A percentile compares a stretch with the other conserved stretches of the same genome.
Conservation (phyloP, 73 alveolate genomes). For the Effrenium voratum region DNA sequence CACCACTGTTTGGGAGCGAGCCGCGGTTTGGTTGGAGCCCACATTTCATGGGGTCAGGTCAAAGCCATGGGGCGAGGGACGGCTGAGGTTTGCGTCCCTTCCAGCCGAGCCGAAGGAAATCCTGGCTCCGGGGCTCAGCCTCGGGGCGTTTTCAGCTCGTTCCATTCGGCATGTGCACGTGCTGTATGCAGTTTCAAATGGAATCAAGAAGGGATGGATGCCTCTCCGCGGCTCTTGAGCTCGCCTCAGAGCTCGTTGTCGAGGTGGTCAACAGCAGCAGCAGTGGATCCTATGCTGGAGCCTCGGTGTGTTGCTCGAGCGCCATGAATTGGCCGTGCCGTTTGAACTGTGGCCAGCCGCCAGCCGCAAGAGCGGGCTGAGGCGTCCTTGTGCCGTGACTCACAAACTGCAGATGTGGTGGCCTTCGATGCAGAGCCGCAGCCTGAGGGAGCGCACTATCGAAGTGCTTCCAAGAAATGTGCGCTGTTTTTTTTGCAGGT, state of each 20-base stretch:
- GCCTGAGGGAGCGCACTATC: too few species aligned
- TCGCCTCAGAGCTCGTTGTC: not conserved
- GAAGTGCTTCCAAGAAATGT: too few species aligned
- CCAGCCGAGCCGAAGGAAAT: conserved; percentile 73
- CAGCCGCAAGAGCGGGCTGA: not conserved
- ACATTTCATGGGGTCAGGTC: too few species aligned
- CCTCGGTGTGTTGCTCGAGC: not conserved
- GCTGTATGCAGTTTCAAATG: too few species aligned
- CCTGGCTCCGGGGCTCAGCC: not conserved
- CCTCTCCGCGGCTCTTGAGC: not conserved
- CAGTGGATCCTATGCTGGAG: conserved; percentile 53
- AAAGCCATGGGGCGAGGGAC: too few species aligned
- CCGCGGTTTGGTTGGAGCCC: too few species aligned
- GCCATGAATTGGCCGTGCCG: not conserved
- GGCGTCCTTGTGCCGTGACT: conserved; percentile 79
- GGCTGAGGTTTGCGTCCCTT: conserved; percentile 51
- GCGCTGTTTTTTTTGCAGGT: too few species aligned
- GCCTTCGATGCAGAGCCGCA: conserved; percentile 77
- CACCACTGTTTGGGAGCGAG: too few species aligned
- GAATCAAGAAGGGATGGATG: not conserved
- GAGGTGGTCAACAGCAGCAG: conserved; percentile 79
- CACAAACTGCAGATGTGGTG: conserved; percentile 73
- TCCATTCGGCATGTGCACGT: too few species aligned
- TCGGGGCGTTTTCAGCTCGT: not conserved
- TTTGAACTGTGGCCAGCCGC: not conserved